Conservation (phyloP, 1,284 basidiomycete species). For the Leucocoprinus gongylophorus region DNA sequence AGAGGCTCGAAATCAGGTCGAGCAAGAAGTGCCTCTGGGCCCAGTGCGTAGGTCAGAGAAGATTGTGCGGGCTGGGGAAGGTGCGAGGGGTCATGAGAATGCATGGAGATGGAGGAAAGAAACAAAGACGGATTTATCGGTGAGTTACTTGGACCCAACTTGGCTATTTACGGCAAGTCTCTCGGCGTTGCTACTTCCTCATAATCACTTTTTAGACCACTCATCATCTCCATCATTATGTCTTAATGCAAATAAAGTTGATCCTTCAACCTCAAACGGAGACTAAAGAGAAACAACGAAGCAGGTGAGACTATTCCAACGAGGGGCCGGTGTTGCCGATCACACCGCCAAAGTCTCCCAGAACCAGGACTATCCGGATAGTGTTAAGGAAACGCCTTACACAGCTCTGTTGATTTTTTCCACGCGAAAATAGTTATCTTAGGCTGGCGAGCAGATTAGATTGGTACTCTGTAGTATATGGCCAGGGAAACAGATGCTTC, state of each 20-base stretch:
- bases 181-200: conserved; percentile 6
- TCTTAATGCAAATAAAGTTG: background rate
- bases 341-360: too few relatives aligned
- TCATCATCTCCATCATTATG: background rate
- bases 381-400: too few relatives aligned
- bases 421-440: too few relatives aligned
- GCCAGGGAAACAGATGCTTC: too few relatives aligned
- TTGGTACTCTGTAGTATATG: too few relatives aligned
- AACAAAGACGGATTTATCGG: background rate
- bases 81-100: background rate
- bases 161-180: conserved; percentile 9
- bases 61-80: conserved; percentile 1
- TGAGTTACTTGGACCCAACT: background rate
- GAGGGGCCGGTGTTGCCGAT: too few relatives aligned
- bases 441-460: too few relatives aligned
- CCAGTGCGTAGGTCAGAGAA: conserved; percentile 6
- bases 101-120: conserved; percentile 1
- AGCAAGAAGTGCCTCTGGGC: background rate
- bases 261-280: conserved; percentile 1
- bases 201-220: background rate
- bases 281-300: too few relatives aligned
- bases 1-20: conserved; percentile 7
- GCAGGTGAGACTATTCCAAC: background rate
- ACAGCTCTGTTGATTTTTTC: too few relatives aligned
- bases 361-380: too few relatives aligned